Evolutionary conservation across 2,329 filamentous ascomycete species (phyloP).

Genomic region (Blumeriella jaapii): DNA sequence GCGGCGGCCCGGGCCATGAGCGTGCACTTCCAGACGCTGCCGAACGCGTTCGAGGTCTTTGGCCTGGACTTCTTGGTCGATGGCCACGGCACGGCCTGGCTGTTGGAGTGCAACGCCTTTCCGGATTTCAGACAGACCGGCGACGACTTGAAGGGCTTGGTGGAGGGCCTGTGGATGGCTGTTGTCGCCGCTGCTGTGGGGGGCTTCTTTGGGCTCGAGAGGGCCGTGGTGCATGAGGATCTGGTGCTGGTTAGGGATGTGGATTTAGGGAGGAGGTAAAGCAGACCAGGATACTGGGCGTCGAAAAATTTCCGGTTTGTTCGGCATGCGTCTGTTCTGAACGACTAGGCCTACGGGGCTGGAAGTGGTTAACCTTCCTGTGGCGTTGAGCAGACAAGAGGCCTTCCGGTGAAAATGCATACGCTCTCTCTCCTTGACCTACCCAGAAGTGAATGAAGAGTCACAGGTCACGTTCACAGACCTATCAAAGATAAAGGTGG

Average conservation of each 20-base stretch:
- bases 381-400: no score
- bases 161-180: slow-evolving; percentile 66
- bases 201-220: slow-evolving; percentile 49
- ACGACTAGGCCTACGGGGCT: no score
- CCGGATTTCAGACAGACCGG: slow-evolving; percentile 94
- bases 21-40: slow-evolving; percentile 82
- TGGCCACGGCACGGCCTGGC: slow-evolving; percentile 48
- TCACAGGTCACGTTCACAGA: slow-evolving; percentile 1
- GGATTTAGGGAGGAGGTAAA: slow-evolving; percentile 35
- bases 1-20: slow-evolving; percentile 75
- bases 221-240: slow-evolving; percentile 19
- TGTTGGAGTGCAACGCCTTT: slow-evolving; percentile 91
- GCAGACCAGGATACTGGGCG: no score
- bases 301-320: no score
- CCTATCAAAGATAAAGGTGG: not conserved
- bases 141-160: slow-evolving; percentile 55
- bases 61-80: slow-evolving; percentile 87
- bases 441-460: no score
- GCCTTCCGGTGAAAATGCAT: no score
- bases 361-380: no score
- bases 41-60: slow-evolving; percentile 84
- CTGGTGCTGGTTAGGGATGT: slow-evolving; percentile 43
- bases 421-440: no score
- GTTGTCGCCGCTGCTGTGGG: slow-evolving; percentile 56
- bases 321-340: no score